phyloP scores from a whole-genome alignment of 306 rosid species.

The Rosa multiflora region DNA sequence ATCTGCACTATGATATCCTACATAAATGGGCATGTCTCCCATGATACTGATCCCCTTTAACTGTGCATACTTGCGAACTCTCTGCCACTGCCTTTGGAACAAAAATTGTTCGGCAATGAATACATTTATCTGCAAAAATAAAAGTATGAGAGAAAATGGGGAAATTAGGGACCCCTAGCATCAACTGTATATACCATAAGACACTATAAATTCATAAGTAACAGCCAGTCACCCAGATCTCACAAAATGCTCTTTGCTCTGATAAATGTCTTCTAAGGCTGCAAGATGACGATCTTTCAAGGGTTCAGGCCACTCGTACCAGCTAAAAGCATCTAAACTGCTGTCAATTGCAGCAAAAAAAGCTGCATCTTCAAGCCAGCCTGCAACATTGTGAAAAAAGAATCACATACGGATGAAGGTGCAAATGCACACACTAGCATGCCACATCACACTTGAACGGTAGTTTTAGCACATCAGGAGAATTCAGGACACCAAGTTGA shows the following conservation, averaged over 20 bases:
- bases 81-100: slow-evolving; percentile 97
- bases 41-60: slow-evolving; percentile 74
- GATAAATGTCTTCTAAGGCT: slow-evolving; percentile 71
- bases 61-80: slow-evolving; percentile 68
- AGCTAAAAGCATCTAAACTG: slow-evolving; percentile 60
- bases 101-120: slow-evolving; percentile 89
- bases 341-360: slow-evolving; percentile 93
- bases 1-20: slow-evolving; percentile 98
- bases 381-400: slow-evolving; percentile 44
- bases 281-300: slow-evolving; percentile 81
- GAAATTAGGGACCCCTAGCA: slow-evolving; percentile 31
- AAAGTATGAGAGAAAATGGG: slow-evolving; percentile 23
- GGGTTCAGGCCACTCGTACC: slow-evolving; percentile 96
- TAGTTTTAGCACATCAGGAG: background rate
- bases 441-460: background rate
- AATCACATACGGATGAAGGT: slow-evolving; percentile 24
- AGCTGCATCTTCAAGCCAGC: slow-evolving; percentile 98
- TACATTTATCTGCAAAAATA: slow-evolving; percentile 62
- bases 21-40: slow-evolving; percentile 99
- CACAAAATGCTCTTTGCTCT: slow-evolving; percentile 71
- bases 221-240: slow-evolving; percentile 43
- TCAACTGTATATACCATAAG: slow-evolving; percentile 12
- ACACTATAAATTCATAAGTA: slow-evolving; percentile 21
- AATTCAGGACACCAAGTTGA: background rate
- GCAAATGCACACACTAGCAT: slow-evolving; percentile 18